Evolutionary conservation across 2,329 filamentous ascomycete species (phyloP), one percentile per base, ranked within the genome.

Genomic region (Alternaria brassicicola): DNA sequence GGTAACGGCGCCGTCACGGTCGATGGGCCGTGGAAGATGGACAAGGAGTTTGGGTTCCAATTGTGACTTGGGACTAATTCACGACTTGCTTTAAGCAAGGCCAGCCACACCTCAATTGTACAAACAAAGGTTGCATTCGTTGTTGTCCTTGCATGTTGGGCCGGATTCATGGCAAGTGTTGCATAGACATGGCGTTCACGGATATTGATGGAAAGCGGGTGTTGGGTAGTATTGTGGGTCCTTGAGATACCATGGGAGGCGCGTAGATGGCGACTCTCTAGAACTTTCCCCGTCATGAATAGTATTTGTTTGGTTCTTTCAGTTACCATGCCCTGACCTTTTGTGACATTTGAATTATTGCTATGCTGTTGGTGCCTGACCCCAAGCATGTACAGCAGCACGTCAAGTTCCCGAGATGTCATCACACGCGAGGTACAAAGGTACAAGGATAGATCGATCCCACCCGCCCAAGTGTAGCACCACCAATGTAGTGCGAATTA

Each of bases 11-110:
- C 49, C 3, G 48, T 72, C 4, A 63, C 59, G 42, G 68, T 75
- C 2, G 25, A 70, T 23, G 75, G 75, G 1, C 63, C 69, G 35
- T 76, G 72, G 72, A 66, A 66, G 55, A 38, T 76, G 60, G 56
- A 49, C 43, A 67, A 59, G 0, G 59, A 43, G 6, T 76, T 64
- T 57, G 61, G 52, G 5, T 66, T 73, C 48, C 35, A 63, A 31
- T 21, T 73, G 10, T 70, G 45, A 45, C 39, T 21, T 31, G 17
- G 5, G 25, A 7, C 25, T 26, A 9, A 30, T 45, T 45, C n/a
- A 30, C 9, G 21, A 5, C 15, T 49, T 25, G 31, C 31, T 13
- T 13, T 38, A 10, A 23, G 19, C 23, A 12, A 12, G 19, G 36
- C 36, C 10, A 19, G 36, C 19, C 36, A 39, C 36, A 23, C 19